Evolutionary conservation across 225 moss, liverwort and hornwort genomes (phyloP).

Genomic region (Physcomitrellopsis africana): DNA sequence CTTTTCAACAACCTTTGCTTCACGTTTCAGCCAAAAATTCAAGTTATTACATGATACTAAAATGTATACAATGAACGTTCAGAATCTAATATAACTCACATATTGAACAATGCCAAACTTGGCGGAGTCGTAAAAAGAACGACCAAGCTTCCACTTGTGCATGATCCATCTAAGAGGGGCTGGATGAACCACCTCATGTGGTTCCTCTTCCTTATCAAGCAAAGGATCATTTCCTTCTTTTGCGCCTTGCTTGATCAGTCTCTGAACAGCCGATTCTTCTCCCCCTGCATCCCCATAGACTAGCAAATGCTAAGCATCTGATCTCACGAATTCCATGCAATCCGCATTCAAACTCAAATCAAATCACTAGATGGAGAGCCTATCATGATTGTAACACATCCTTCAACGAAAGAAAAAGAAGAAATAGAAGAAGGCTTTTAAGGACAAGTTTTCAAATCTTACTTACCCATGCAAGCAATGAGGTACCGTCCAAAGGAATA

Average conservation of each 20-base stretch:
- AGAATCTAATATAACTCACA: slow-evolving; percentile 51
- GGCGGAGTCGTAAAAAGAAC: slow-evolving; percentile 75
- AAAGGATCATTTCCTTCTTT: slow-evolving; percentile 66
- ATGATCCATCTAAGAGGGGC: slow-evolving; percentile 69
- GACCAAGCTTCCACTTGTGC: slow-evolving; percentile 74
- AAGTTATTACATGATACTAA: background rate
- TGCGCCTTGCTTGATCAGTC: slow-evolving; percentile 70
- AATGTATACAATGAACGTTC: background rate
- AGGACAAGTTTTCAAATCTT: slow-evolving; percentile 2
- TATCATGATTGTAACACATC: background rate
- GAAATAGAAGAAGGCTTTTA: background rate
- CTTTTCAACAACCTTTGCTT: background rate
- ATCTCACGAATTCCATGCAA: background rate
- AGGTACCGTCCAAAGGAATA: slow-evolving; percentile 93
- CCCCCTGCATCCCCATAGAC: slow-evolving; percentile 63
- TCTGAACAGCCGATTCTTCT: slow-evolving; percentile 76
- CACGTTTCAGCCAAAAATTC: background rate
- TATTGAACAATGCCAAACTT: slow-evolving; percentile 99
- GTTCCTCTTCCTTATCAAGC: slow-evolving; percentile 57
- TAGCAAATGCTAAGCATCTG: slow-evolving; percentile 2
- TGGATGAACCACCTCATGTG: slow-evolving; percentile 69
- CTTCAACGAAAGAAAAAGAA: background rate
- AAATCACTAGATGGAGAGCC: slow-evolving; percentile 5
- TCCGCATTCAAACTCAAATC: background rate
- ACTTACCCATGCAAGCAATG: slow-evolving; percentile 86